Conservation (phyloP, 192 early-diverging fungal species). For the Helicostylum pulchrum region DNA sequence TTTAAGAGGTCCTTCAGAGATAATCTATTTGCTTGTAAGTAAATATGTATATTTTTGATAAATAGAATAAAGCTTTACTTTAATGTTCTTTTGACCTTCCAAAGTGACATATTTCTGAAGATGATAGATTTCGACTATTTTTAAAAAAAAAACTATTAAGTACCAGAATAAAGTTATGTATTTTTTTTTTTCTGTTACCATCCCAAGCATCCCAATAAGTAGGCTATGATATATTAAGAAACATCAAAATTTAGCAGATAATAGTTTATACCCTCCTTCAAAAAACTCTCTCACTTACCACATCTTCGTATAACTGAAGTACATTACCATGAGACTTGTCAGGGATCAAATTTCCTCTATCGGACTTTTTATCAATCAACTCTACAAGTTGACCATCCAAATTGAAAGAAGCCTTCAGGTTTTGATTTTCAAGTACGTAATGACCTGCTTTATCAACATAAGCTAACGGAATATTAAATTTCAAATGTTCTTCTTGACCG, state of each 20-base stretch:
- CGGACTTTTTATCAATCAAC: conserved; percentile 50
- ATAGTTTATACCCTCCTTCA: no score
- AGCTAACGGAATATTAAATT: conserved; percentile 5
- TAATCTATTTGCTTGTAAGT: conserved; percentile 38
- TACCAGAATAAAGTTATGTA: not conserved
- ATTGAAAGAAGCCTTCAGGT: conserved; percentile 67
- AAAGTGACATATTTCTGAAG: conserved; percentile 72
- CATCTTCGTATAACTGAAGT: conserved; percentile 83
- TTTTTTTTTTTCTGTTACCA: conserved; percentile 20
- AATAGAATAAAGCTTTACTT: conserved; percentile 22
- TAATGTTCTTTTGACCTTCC: conserved; percentile 46
- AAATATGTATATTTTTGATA: not conserved
- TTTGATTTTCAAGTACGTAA: conserved; percentile 72
- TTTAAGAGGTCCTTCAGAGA: conserved; percentile 79
- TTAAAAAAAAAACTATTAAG: not conserved
- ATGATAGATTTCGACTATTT: conserved; percentile 87
- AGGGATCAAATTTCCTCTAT: conserved; percentile 54
- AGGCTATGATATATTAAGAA: conserved; percentile 40
- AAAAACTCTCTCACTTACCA: conserved; percentile 35
- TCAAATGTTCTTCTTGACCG: not conserved
- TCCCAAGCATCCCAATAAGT: conserved; percentile 56
- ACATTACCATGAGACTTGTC: conserved; percentile 62
- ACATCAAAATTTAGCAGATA: conserved; percentile 30
- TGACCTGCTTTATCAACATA: conserved; percentile 22
- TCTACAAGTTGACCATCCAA: conserved; percentile 67